A percentile compares a stretch with the other conserved stretches of the same genome.
Conservation (phyloP, 306 rosid genomes). For the Fagus sylvatica region DNA sequence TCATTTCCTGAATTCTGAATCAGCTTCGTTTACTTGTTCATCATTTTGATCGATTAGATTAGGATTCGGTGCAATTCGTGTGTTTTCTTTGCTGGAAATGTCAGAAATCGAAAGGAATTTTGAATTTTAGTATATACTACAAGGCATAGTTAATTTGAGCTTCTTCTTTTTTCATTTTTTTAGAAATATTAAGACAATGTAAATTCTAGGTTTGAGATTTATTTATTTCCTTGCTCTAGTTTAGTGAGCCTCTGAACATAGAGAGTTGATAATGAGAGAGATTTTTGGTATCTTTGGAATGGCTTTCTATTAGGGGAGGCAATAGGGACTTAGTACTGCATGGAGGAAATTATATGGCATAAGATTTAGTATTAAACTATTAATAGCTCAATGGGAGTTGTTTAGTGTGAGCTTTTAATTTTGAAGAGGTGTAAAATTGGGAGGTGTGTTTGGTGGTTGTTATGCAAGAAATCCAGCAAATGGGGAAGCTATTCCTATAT, state of each 20-base stretch:
- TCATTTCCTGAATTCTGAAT: too few relatives aligned
- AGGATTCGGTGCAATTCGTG: too few relatives aligned
- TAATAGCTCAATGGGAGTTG: neutral
- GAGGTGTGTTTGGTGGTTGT: slow-evolving; percentile 83
- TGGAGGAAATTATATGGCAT: neutral
- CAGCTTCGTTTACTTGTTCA: too few relatives aligned
- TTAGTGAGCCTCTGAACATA: neutral
- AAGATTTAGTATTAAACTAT: neutral
- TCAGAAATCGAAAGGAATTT: neutral
- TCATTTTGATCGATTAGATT: too few relatives aligned
- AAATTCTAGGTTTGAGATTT: neutral
- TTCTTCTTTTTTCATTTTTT: neutral
- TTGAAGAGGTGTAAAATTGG: slow-evolving; percentile 87
- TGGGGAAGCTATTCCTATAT: slow-evolving; percentile 81
- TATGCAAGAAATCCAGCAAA: slow-evolving; percentile 90
- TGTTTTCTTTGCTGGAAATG: neutral
- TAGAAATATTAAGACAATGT: neutral
- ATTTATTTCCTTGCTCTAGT: neutral
- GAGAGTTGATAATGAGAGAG: neutral
- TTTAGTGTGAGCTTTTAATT: neutral
- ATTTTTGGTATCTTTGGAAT: neutral
- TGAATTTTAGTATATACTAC: slow-evolving; percentile 1
- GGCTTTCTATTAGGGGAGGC: neutral
- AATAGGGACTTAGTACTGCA: neutral
- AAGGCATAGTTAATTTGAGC: neutral